Base-by-base conservation (phyloP, 805 yeast genomes). In the Ogataea nonfermentans region DNA sequence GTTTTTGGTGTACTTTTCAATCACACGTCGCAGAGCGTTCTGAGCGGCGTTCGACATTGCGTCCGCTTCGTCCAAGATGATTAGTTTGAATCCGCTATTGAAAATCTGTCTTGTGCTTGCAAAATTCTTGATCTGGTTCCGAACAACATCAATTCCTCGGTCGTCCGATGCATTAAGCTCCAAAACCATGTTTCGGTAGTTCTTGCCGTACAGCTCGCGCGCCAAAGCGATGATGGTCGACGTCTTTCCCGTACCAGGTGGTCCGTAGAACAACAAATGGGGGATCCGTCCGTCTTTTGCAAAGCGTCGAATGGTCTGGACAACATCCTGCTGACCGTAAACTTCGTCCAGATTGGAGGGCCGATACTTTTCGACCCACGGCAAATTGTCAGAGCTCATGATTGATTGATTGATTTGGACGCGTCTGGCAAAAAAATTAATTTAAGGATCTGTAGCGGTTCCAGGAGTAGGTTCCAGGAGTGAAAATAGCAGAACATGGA, bases 111-210 rank as follows among this genome's bases (percentile, higher is more conserved):
- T 80, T 1, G 99, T 93, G 22, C 91, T 79, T 9, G 99, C 99
- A 67, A 93, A 93, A 52, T 84, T 89, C 71, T 93, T 93, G 68
- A 93, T 89, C 64, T 89, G 96, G 55, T 93, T 93, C 48, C 99
- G 76, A n/a, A 93, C 98, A 31, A 93, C 97, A 53, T 88, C 95
- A 51, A 93, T 93, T 49, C 99, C 99, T 66, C 99, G 78, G 62
- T 93, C 99, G 62, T 93, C 99, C 4, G 95, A 83, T 4, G 99
- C 99, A 64, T 93, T 93, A 61, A 93, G 72, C 59, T 93, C 99
- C 40, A 93, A 67, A 2, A 93, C 97, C 90, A 90, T 89, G 56
- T 88, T 85, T 52, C 74, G 78, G 59, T 85, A 86, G 48, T 79
- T 76, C 12, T 73, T 66, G 2, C 99, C 99, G 57, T 84, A 90